A percentile compares a stretch with the other conserved stretches of the same genome.
Conservation (phyloP, 2,329 filamentous ascomycete genomes). For the Ascomycota sp. region DNA sequence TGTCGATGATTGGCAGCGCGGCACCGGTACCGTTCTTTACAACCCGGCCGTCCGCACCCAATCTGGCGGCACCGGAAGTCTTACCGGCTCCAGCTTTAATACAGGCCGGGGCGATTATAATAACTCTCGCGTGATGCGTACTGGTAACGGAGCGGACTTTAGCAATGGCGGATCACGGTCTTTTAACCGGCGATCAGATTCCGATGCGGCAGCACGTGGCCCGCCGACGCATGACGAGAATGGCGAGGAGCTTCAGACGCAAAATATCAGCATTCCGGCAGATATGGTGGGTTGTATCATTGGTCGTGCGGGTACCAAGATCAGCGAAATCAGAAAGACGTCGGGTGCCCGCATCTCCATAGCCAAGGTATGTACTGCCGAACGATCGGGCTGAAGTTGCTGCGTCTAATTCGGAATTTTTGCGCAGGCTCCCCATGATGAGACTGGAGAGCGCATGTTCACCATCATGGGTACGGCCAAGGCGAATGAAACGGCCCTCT, state of each 20-base stretch:
- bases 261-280: constrained; percentile 97
- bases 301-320: constrained; percentile 84
- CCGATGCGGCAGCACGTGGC: constrained; percentile 59
- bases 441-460: constrained; percentile 97
- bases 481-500: constrained; percentile 89
- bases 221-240: constrained; percentile 86
- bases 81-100: constrained; percentile 14
- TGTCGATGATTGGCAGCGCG: constrained; percentile 92
- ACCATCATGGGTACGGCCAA: constrained; percentile 92
- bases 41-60: constrained; percentile 87
- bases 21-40: constrained; percentile 91
- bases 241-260: constrained; percentile 91
- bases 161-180: constrained; percentile 52
- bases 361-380: constrained; percentile 43
- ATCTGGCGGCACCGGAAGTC: constrained; percentile 26
- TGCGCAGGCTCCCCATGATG: constrained; percentile 64
- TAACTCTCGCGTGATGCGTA: constrained; percentile 66
- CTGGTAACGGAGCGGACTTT: constrained; percentile 93
- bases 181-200: constrained; percentile 64
- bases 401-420: not conserved
- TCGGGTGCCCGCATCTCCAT: constrained; percentile 95
- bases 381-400: not conserved
- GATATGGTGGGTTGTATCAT: constrained; percentile 99
- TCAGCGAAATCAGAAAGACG: constrained; percentile 93
- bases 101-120: constrained; percentile 30